phyloP scores from a whole-genome alignment of 345 rosid species.

The Tarenaya hassleriana region DNA sequence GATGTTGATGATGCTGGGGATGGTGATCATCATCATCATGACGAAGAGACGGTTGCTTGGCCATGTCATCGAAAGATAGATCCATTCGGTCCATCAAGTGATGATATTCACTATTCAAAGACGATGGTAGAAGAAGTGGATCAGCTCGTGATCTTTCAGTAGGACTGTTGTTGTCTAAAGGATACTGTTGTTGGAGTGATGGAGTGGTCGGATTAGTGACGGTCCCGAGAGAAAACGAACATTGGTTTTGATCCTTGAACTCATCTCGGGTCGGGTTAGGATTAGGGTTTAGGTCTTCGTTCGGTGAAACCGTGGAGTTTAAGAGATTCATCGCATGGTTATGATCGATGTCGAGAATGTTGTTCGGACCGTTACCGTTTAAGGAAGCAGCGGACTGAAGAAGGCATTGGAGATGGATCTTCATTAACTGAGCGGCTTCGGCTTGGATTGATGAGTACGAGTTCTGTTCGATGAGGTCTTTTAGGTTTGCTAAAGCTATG shows the following conservation, averaged over 20 bases:
- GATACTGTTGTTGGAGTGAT: slow-evolving; percentile 30
- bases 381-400: slow-evolving; percentile 1
- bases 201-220: slow-evolving; percentile 24
- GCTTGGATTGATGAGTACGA: background rate
- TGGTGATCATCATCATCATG: background rate
- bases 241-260: slow-evolving; percentile 20
- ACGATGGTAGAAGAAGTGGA: slow-evolving; percentile 30
- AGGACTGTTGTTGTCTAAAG: slow-evolving; percentile 25
- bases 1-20: background rate
- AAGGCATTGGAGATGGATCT: background rate
- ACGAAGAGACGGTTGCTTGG: slow-evolving; percentile 22
- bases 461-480: background rate
- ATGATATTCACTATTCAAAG: slow-evolving; percentile 26
- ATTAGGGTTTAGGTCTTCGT: slow-evolving; percentile 22
- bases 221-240: slow-evolving; percentile 14
- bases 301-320: slow-evolving; percentile 31
- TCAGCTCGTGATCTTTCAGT: slow-evolving; percentile 25
- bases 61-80: slow-evolving; percentile 22
- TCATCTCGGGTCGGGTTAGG: slow-evolving; percentile 9
- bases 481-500: background rate
- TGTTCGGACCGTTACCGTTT: slow-evolving; percentile 19
- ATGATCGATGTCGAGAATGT: slow-evolving; percentile 28
- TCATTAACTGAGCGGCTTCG: background rate
- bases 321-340: slow-evolving; percentile 27
- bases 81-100: no score